Evolutionary conservation across 1,139 yeast genomes (phyloP), one percentile per base, ranked within the genome.

Genomic region (Oligophagozyma castellii): DNA sequence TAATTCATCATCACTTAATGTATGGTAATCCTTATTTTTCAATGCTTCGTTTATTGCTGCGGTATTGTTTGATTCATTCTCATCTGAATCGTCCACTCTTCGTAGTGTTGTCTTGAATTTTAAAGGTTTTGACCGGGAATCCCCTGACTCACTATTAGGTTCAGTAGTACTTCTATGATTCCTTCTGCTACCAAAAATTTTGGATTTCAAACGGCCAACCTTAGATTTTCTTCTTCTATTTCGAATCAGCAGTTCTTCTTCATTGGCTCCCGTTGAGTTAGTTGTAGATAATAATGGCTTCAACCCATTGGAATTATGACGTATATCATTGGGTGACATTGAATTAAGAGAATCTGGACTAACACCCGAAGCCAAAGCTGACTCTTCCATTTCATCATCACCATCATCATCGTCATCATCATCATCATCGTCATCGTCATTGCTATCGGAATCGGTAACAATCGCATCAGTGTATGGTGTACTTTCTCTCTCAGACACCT

Each of bases 301-400:
- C 15, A 32, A 30, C 4, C 35, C 34, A n/a, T 32, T 29, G 5
- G 31, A 32, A 18, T 29, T 29, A 12, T 30, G 31, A 18, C 34
- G 40, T 7, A 16, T 22, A 12, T 37, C 22, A 21, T 36, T 33
- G 16, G 30, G 37, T 7, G 35, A 27, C 12, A 34, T 31, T 1
- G 27, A 23, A 5, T 16, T 7, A 5, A 25, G 22, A 18, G 27
- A 25, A 2, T n/a, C n/a, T n/a, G n/a, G n/a, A n/a, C n/a, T n/a
- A 35, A 37, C 26, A 11, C 30, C 26, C 10, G 27, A 23, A 3
- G 23, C 30, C n/a, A n/a, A n/a, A n/a, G n/a, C n/a, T n/a, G n/a
- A 6, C 10, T 28, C 14, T 13, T 13, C 12, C 16, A 23, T 14
- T 4, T 29, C 27, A 12, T 31, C 26, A 10, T 23, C 32, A n/a